Conservation (phyloP, 2,329 filamentous ascomycete genomes). For the Epichloe amarillans region DNA sequence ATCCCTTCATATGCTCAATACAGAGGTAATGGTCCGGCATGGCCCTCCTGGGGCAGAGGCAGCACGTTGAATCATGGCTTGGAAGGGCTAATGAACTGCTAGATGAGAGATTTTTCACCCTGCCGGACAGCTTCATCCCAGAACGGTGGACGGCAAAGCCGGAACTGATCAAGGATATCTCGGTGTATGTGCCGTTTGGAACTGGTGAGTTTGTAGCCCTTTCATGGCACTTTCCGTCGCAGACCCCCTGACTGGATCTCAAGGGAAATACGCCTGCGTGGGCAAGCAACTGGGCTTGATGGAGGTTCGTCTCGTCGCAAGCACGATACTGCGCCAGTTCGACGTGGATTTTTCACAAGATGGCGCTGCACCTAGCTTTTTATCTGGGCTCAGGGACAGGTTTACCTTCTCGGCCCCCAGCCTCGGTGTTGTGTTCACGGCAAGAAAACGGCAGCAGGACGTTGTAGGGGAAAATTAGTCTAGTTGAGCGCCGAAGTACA, state of each 20-base stretch:
- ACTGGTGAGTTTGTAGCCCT: conserved; percentile 10
- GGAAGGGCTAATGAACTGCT: not conserved
- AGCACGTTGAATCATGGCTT: not conserved
- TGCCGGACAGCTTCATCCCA: conserved; percentile 17
- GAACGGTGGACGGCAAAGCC: conserved; percentile 21
- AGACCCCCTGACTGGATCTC: too few species aligned
- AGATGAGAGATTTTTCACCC: conserved; percentile 10
- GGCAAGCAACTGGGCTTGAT: conserved; percentile 24
- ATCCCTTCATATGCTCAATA: conserved; percentile 8
- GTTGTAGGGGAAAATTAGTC: too few species aligned
- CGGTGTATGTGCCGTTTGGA: conserved; percentile 16
- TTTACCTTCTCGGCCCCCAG: too few species aligned
- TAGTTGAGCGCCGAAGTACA: too few species aligned
- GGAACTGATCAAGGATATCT: conserved; percentile 13
- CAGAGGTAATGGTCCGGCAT: not conserved
- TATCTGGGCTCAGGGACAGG: too few species aligned
- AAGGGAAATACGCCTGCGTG: conserved; percentile 21
- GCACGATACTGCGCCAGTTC: not conserved
- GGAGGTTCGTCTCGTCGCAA: conserved; percentile 12
- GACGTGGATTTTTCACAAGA: not conserved
- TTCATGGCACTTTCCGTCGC: not conserved
- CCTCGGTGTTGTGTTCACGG: too few species aligned
- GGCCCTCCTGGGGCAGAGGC: too few species aligned
- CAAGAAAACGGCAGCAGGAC: too few species aligned
- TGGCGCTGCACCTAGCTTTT: too few species aligned